These are phyloP conservation scores for Fraxinus americana DNA, from an alignment of 257 asterid genomes.

Conservation along the genomic window DNA sequence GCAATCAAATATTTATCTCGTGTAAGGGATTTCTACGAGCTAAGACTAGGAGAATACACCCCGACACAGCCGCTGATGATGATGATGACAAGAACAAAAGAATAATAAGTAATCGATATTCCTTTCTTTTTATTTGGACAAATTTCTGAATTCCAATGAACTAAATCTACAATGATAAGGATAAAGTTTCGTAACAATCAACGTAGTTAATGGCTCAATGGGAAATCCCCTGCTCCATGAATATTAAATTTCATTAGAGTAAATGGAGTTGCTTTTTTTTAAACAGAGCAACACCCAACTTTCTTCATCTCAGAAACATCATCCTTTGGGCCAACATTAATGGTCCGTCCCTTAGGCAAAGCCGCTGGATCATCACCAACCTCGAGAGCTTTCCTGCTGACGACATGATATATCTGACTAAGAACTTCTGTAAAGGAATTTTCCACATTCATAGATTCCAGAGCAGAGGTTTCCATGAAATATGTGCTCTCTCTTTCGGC, in stretches of 20 bases:
- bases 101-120: slow-evolving; percentile 10
- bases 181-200: slow-evolving; percentile 9
- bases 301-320: slow-evolving; percentile 41
- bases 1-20: slow-evolving; percentile 26
- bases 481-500: slow-evolving; percentile 19
- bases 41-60: slow-evolving; percentile 24
- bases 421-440: slow-evolving; percentile 55
- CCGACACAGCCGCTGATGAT: background rate
- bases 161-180: slow-evolving; percentile 8
- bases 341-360: slow-evolving; percentile 39
- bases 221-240: background rate
- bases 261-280: slow-evolving; percentile 2
- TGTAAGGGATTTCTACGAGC: slow-evolving; percentile 21
- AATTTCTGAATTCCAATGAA: background rate
- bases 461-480: slow-evolving; percentile 8
- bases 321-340: slow-evolving; percentile 33
- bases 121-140: slow-evolving; percentile 24
- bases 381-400: slow-evolving; percentile 35
- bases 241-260: background rate
- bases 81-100: slow-evolving; percentile 2
- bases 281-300: slow-evolving; percentile 36
- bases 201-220: background rate
- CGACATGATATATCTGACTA: slow-evolving; percentile 45
- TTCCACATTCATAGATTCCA: slow-evolving; percentile 57
- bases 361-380: slow-evolving; percentile 34